A percentile compares a stretch with the other conserved stretches of the same genome.
Conservation (phyloP, 768 basidiomycete genomes). For the Rhodotorula babjevae region DNA sequence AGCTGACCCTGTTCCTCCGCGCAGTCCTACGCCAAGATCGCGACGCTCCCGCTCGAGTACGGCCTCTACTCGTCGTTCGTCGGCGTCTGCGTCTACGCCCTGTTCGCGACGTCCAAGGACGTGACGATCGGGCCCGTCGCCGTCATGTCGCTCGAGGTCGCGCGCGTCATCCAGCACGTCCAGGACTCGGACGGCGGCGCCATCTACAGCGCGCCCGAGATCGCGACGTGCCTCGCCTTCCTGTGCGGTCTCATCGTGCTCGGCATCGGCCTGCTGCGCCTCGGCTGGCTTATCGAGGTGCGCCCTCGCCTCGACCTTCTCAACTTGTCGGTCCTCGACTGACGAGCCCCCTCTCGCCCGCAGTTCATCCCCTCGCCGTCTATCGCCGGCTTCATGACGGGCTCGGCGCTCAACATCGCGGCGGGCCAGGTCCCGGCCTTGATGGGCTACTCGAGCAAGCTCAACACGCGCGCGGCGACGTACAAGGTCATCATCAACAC, state of each 20-base stretch:
- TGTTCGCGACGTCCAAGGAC: constrained; percentile 96
- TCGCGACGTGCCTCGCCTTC: constrained; percentile 79
- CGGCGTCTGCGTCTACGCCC: constrained; percentile 70
- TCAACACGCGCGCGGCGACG: constrained; percentile 67
- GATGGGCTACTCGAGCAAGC: constrained; percentile 56
- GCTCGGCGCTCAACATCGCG: constrained; percentile 77
- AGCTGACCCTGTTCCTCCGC: not conserved
- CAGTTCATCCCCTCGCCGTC: constrained; percentile 72
- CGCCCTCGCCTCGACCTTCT: constrained; percentile 49
- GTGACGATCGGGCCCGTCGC: constrained; percentile 87
- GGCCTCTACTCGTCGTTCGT: constrained; percentile 95
- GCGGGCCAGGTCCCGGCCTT: constrained; percentile 81
- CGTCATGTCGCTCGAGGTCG: constrained; percentile 85
- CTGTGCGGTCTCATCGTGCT: constrained; percentile 87
- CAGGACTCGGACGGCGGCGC: constrained; percentile 12
- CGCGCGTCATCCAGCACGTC: constrained; percentile 36
- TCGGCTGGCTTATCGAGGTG: constrained; percentile 98
- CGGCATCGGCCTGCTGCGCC: constrained; percentile 77
- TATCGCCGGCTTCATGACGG: constrained; percentile 72
- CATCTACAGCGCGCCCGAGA: constrained; percentile 46
- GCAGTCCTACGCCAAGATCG: constrained; percentile 52
- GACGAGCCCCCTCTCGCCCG: constrained; percentile 52
- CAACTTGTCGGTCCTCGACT: too few species aligned
- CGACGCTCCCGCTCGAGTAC: constrained; percentile 76
- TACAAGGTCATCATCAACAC: constrained; percentile 88